A percentile compares a stretch with the other conserved stretches of the same genome.
phyloP scores from a whole-genome alignment of 257 asterid species.

The Fraxinus quadrangulata region DNA sequence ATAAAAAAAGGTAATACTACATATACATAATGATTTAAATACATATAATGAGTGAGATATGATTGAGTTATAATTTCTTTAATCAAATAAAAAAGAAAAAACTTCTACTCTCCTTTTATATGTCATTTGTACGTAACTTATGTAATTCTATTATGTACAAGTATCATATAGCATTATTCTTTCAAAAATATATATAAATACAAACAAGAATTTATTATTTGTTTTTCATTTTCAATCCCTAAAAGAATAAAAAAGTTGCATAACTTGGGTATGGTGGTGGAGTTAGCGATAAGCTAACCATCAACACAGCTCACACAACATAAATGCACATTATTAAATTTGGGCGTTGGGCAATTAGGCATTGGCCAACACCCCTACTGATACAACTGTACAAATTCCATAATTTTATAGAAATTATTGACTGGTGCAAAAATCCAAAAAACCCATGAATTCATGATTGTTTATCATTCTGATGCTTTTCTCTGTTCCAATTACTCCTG shows the following conservation, averaged over 20 bases:
- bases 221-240: neutral
- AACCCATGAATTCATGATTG: conserved; percentile 96
- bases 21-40: too few relatives aligned
- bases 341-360: conserved; percentile 62
- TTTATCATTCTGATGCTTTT: conserved; percentile 69
- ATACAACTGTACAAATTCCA: neutral
- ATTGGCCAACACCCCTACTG: conserved; percentile 48
- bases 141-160: too few relatives aligned
- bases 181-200: too few relatives aligned
- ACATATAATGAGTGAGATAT: too few relatives aligned
- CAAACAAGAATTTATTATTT: too few relatives aligned
- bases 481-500: conserved; percentile 81
- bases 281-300: conserved; percentile 47
- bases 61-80: too few relatives aligned
- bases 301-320: neutral
- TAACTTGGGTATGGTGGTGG: neutral
- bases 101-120: too few relatives aligned
- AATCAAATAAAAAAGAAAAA: too few relatives aligned
- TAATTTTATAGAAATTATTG: conserved; percentile 34
- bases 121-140: too few relatives aligned
- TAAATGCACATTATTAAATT: neutral
- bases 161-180: too few relatives aligned
- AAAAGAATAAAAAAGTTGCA: neutral
- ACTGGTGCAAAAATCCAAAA: conserved; percentile 83
- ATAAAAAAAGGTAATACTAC: too few relatives aligned